These are phyloP conservation scores for Bruguiera parviflora DNA, from an alignment of 345 rosid species.

Conservation along the genomic window DNA sequence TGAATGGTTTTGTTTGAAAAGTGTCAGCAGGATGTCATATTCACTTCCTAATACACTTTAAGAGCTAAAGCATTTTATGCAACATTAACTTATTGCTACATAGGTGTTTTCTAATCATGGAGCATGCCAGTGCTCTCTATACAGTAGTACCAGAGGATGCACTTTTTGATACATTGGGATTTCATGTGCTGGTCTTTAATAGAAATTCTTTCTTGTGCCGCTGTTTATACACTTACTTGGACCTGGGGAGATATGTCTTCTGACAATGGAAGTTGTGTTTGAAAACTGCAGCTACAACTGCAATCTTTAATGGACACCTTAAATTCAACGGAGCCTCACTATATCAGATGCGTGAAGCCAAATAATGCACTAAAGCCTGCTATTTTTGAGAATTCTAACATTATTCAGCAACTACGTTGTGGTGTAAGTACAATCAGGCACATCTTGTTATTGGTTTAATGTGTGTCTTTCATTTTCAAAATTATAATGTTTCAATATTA, in stretches of 20 bases:
- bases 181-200: constrained; percentile 2
- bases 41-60: neutral
- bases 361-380: constrained; percentile 95
- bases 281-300: constrained; percentile 77
- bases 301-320: constrained; percentile 98
- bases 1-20: too few species aligned
- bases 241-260: constrained; percentile 8
- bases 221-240: constrained; percentile 3
- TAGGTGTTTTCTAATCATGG: neutral
- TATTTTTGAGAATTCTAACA: constrained; percentile 85
- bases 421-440: constrained; percentile 69
- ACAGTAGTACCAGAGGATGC: too few species aligned
- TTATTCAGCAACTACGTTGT: constrained; percentile 95
- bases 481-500: neutral
- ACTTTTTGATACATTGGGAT: neutral
- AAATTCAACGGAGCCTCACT: constrained; percentile 95
- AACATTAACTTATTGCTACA: constrained; percentile 1
- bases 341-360: constrained; percentile 99
- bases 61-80: neutral
- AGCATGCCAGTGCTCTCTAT: neutral
- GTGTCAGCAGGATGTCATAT: neutral
- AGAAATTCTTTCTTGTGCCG: neutral
- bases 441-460: constrained; percentile 12
- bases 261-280: constrained; percentile 23
- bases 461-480: constrained; percentile 2